Percentiles rank a stretch among this genome's conserved stretches.
Conservation (phyloP, 202 grass and related monocot species). For the Eragrostis tef region DNA sequence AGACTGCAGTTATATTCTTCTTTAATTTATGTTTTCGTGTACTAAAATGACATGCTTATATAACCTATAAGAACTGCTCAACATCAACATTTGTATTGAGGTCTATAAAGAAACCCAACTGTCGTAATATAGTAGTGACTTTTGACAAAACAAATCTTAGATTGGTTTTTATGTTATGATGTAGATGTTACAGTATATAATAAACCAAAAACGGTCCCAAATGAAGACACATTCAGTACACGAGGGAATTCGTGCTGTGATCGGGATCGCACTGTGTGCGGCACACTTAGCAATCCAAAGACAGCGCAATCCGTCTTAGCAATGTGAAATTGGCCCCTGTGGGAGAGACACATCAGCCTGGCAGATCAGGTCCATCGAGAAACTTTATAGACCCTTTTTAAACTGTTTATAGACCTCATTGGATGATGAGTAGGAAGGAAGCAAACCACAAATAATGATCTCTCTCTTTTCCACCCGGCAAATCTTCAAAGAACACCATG, state of each 20-base stretch:
- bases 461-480: background rate
- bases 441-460: background rate
- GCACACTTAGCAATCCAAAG: background rate
- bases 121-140: no score
- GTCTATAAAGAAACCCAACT: no score
- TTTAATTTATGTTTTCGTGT: no score
- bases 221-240: background rate
- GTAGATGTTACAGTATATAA: background rate
- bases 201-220: background rate
- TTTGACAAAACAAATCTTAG: no score
- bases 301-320: background rate
- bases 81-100: no score
- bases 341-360: background rate
- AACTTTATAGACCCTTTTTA: no score
- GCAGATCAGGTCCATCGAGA: background rate
- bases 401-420: background rate
- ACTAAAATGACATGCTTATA: background rate
- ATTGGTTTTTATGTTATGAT: background rate
- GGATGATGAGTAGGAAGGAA: slow-evolving; percentile 29
- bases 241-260: background rate
- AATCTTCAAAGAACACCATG: background rate
- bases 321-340: background rate
- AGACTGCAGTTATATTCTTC: no score
- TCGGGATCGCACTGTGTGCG: background rate
- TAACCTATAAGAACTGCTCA: background rate